Evolutionary conservation across 2,329 filamentous ascomycete species (phyloP).

Genomic region (Pseudogymnoascus sp.): DNA sequence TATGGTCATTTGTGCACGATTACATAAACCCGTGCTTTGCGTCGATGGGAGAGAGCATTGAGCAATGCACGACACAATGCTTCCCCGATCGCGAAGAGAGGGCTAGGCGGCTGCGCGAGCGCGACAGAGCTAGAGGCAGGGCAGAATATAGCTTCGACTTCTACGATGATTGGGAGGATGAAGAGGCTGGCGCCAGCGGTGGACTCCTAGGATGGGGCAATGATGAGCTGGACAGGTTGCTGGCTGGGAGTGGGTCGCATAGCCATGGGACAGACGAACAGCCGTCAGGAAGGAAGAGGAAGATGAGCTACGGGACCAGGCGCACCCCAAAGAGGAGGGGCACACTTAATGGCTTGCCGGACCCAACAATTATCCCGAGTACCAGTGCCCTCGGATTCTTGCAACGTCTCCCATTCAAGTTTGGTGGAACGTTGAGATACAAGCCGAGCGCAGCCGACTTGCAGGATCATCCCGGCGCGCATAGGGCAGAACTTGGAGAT

Average conservation of each 20-base stretch:
- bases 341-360: slow-evolving; percentile 40
- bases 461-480: slow-evolving; percentile 68
- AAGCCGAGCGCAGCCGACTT: slow-evolving; percentile 85
- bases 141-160: slow-evolving; percentile 91
- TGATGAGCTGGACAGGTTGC: slow-evolving; percentile 76
- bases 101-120: slow-evolving; percentile 57
- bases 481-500: slow-evolving; percentile 33
- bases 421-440: slow-evolving; percentile 76
- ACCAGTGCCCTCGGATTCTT: slow-evolving; percentile 81
- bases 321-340: slow-evolving; percentile 50
- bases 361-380: slow-evolving; percentile 84
- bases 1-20: slow-evolving; percentile 80
- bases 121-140: slow-evolving; percentile 48
- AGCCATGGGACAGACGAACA: slow-evolving; percentile 37
- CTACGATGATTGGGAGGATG: slow-evolving; percentile 90
- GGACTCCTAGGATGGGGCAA: slow-evolving; percentile 67
- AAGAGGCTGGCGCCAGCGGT: slow-evolving; percentile 41
- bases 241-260: slow-evolving; percentile 58
- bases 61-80: slow-evolving; percentile 65
- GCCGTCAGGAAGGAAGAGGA: slow-evolving; percentile 65
- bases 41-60: slow-evolving; percentile 56
- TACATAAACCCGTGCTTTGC: slow-evolving; percentile 78
- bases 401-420: slow-evolving; percentile 72
- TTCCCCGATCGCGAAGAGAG: slow-evolving; percentile 67
- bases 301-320: slow-evolving; percentile 83